Percentiles rank a stretch among this genome's conserved stretches.
phyloP scores from a whole-genome alignment of 2,329 filamentous ascomycete species.

The Neopestalotiopsis sp. region DNA sequence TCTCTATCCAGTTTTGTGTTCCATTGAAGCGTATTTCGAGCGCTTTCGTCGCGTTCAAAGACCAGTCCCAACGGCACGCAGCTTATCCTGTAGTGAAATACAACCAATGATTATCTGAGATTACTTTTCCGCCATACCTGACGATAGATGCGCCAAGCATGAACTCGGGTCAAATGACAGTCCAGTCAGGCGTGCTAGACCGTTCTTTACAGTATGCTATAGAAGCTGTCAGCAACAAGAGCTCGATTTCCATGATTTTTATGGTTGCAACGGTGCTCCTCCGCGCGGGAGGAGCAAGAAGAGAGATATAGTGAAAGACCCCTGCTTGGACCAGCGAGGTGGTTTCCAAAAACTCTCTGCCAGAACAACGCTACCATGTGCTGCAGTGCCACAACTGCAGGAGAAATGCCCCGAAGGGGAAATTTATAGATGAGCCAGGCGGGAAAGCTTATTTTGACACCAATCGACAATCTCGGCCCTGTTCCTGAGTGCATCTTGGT shows the following conservation, averaged over 20 bases:
- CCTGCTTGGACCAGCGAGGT: not conserved
- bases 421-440: not conserved
- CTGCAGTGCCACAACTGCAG: not conserved
- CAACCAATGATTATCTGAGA: not conserved
- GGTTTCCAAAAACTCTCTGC: conserved; percentile 8
- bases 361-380: conserved; percentile 2
- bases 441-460: conserved; percentile 8
- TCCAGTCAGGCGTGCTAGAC: not conserved
- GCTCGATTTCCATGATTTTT: not conserved
- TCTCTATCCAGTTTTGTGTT: not conserved
- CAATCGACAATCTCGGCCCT: not conserved
- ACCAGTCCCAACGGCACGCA: not conserved
- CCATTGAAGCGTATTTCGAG: not conserved
- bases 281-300: not conserved
- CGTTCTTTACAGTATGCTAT: not conserved
- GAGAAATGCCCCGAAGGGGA: not conserved
- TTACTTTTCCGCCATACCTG: not conserved
- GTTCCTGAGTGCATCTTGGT: not conserved
- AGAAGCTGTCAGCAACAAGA: not conserved
- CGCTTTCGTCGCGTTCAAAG: not conserved
- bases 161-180: conserved; percentile 3
- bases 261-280: not conserved
- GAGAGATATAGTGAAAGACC: not conserved
- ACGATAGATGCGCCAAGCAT: not conserved
- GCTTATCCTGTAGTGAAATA: not conserved